These are phyloP conservation scores for Lichtheimia corymbifera DNA, from an alignment of 371 early-diverging fungal genomes.

Conservation along the genomic window DNA sequence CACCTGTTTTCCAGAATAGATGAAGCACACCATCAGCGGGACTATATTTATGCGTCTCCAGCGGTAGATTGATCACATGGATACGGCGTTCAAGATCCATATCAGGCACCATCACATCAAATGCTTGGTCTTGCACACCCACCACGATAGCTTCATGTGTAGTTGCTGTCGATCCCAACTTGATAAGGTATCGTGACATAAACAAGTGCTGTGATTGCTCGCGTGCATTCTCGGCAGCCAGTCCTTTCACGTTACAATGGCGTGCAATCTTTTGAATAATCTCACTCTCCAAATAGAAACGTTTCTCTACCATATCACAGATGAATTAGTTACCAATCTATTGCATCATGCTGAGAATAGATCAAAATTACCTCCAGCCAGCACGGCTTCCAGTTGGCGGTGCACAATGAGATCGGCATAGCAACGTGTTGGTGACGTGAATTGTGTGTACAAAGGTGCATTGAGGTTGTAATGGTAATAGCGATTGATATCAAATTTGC, in stretches of 20 bases:
- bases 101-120: slow-evolving; percentile 64
- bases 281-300: slow-evolving; percentile 50
- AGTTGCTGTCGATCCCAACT: slow-evolving; percentile 18
- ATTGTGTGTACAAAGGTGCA: slow-evolving; percentile 82
- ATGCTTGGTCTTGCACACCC: slow-evolving; percentile 49
- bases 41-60: slow-evolving; percentile 42
- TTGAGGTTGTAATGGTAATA: slow-evolving; percentile 75
- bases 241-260: slow-evolving; percentile 70
- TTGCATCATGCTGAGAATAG: neutral
- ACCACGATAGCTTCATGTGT: slow-evolving; percentile 48
- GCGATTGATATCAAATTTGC: slow-evolving; percentile 60
- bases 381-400: slow-evolving; percentile 56
- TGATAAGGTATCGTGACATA: slow-evolving; percentile 53
- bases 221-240: slow-evolving; percentile 65
- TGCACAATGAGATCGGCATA: slow-evolving; percentile 97
- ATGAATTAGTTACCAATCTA: neutral
- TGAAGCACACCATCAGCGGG: slow-evolving; percentile 38
- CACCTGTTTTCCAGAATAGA: slow-evolving; percentile 51
- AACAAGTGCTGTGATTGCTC: slow-evolving; percentile 73
- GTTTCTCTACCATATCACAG: slow-evolving; percentile 29
- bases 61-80: slow-evolving; percentile 44
- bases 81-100: slow-evolving; percentile 62
- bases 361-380: slow-evolving; percentile 21
- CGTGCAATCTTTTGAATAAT: slow-evolving; percentile 54
- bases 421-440: slow-evolving; percentile 91